Evolutionary conservation across 768 basidiomycete genomes (phyloP), one percentile per base, ranked within the genome.

Genomic region (Tephrocybe sp.): DNA sequence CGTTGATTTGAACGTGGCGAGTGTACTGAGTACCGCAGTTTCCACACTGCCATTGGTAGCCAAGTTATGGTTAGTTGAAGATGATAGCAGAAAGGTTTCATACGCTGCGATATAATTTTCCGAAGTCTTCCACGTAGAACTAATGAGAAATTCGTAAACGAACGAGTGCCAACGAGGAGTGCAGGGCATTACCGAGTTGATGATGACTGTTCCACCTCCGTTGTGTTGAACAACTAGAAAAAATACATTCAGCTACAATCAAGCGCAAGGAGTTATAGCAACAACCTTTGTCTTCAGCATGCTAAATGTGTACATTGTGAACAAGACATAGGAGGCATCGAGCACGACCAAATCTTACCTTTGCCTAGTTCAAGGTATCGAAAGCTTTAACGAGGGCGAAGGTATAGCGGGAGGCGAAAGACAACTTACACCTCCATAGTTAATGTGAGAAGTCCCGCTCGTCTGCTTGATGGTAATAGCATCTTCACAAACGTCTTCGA

Each of bases 81-180:
- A 11, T 17, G 16, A 12, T 23, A 2, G 17, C 19, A 17, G 26
- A 45, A 49, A 7, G 20, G 8, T 44, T n/a, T n/a, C 63, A 20
- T 45, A 68, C 66, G 54, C 67, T 68, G 16, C 70, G 66, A 51
- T 71, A 72, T 44, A 72, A 61, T 51, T 72, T 72, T 30, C 70
- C 70, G 45, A 71, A 71, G 57, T 71, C 66, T 57, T 71, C 69
- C 9, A 63, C 69, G 44, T 72, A 72, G 68, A 72, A 72, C 69
- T 71, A 33, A 23, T 9, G 9, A 20, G 10, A 11, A 31, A 14
- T 35, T 5, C 12, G 9, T 51, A 12, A 6, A 39, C 45, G 1
- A 16, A 19, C 38, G 11, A 31, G 1, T 12, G 17, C 8, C 5
- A 19, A 43, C 30, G 19, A 42, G 30, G 14, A 42, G 12, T 9